Conservation (phyloP, 495 filamentous ascomycete species). For the Melanomma pulvis-pyrius region DNA sequence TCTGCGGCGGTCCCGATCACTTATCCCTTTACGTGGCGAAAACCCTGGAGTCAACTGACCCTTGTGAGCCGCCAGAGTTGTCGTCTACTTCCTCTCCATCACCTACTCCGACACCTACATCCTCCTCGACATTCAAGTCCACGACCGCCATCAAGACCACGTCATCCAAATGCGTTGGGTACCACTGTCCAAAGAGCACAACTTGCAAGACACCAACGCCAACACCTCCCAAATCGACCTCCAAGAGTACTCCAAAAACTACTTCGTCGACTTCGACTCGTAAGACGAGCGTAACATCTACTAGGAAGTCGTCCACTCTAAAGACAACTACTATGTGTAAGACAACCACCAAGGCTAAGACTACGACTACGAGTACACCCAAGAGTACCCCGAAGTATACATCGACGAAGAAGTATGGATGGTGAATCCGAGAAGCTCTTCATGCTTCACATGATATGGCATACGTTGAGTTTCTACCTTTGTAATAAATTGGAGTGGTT, state of each 20-base stretch:
- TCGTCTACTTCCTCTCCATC: conserved; percentile 1
- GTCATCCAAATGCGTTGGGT: conserved; percentile 11
- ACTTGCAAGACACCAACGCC: conserved; percentile 8
- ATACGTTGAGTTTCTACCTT: too few species aligned
- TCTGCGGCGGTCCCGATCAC: conserved; percentile 37
- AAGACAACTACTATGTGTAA: conserved; percentile 7
- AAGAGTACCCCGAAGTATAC: conserved; percentile 10
- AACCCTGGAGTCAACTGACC: conserved; percentile 17
- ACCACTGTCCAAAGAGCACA: conserved; percentile 2
- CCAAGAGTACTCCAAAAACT: background rate
- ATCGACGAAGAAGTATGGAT: conserved; percentile 2
- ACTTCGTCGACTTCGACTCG: background rate
- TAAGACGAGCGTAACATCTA: background rate
- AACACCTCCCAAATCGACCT: background rate
- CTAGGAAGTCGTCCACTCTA: background rate
- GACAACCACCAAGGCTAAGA: background rate
- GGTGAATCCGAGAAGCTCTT: background rate
- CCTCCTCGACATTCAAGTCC: conserved; percentile 3
- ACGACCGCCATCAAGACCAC: conserved; percentile 2
- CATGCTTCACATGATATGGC: background rate
- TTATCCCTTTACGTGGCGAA: conserved; percentile 29
- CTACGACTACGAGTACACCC: conserved; percentile 1
- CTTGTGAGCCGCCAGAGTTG: conserved; percentile 14
- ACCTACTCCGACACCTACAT: conserved; percentile 6
- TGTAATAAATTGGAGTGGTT: too few species aligned